Conservation (phyloP, 805 yeast species). For the Candida pini region DNA sequence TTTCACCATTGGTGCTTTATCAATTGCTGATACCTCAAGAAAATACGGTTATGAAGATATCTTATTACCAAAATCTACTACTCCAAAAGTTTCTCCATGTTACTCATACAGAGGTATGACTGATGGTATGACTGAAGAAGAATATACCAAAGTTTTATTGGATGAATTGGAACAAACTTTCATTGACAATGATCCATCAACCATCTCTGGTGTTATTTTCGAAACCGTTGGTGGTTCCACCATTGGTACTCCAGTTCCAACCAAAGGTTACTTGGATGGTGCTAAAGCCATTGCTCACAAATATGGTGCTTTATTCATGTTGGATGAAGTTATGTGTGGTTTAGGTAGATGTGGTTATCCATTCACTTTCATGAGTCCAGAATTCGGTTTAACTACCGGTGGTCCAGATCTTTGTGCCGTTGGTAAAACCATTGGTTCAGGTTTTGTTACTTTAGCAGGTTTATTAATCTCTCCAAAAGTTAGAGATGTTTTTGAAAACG, state of each 20-base stretch:
- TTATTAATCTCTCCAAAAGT: slow-evolving; percentile 37
- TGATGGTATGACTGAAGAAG: slow-evolving; percentile 33
- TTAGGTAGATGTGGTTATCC: slow-evolving; percentile 44
- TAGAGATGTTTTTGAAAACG: slow-evolving; percentile 31
- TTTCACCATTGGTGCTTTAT: slow-evolving; percentile 38
- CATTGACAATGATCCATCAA: slow-evolving; percentile 37
- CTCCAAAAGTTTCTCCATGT: slow-evolving; percentile 26
- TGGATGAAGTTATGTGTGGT: slow-evolving; percentile 57
- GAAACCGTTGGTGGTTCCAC: slow-evolving; percentile 46
- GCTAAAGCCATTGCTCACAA: slow-evolving; percentile 42
- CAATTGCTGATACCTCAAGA: slow-evolving; percentile 34
- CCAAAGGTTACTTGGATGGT: slow-evolving; percentile 43
- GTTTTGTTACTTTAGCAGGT: slow-evolving; percentile 46
- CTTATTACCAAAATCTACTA: slow-evolving; percentile 17
- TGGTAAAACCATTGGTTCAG: slow-evolving; percentile 47
- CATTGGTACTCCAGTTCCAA: slow-evolving; percentile 39
- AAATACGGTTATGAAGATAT: slow-evolving; percentile 29
- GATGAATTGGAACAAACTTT: slow-evolving; percentile 38
- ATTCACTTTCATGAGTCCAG: slow-evolving; percentile 39
- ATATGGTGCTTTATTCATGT: slow-evolving; percentile 43
- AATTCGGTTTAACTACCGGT: slow-evolving; percentile 34
- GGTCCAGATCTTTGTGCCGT: slow-evolving; percentile 45
- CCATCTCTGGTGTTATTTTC: slow-evolving; percentile 36
- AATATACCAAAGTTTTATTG: slow-evolving; percentile 33
- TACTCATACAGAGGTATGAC: slow-evolving; percentile 29